These are phyloP conservation scores for Globisporangium ultimum DNA, from an alignment of 352 stramenopile genomes.

Conservation along the genomic window DNA sequence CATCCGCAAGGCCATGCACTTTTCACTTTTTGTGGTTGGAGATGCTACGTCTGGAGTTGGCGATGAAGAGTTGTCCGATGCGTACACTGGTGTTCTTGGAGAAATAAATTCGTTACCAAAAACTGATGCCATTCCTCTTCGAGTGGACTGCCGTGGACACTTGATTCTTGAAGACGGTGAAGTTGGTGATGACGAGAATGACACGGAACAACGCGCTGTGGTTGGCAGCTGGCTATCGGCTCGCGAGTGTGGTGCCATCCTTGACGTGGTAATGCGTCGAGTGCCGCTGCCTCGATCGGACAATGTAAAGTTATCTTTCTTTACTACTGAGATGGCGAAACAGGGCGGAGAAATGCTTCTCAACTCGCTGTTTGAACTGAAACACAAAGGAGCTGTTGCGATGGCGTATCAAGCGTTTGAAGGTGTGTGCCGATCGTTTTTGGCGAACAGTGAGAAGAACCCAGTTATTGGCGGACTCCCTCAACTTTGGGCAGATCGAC, in stretches of 20 bases:
- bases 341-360: slow-evolving; percentile 67
- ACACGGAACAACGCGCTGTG: slow-evolving; percentile 71
- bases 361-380: slow-evolving; percentile 83
- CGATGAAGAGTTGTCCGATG: slow-evolving; percentile 58
- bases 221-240: slow-evolving; percentile 85
- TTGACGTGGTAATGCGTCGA: slow-evolving; percentile 71
- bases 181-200: slow-evolving; percentile 38
- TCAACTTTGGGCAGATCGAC: slow-evolving; percentile 65
- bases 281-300: slow-evolving; percentile 39
- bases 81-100: slow-evolving; percentile 53
- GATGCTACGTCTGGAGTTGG: slow-evolving; percentile 67
- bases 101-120: slow-evolving; percentile 60
- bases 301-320: slow-evolving; percentile 21
- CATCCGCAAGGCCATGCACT: slow-evolving; percentile 58
- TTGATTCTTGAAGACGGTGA: slow-evolving; percentile 58
- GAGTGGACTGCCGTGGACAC: slow-evolving; percentile 78
- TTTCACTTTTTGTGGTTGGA: slow-evolving; percentile 66
- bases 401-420: slow-evolving; percentile 83
- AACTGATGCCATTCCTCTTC: slow-evolving; percentile 47
- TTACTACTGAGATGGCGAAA: slow-evolving; percentile 52
- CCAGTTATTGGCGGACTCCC: slow-evolving; percentile 47
- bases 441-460: slow-evolving; percentile 61
- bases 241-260: slow-evolving; percentile 74
- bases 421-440: slow-evolving; percentile 76
- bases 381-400: slow-evolving; percentile 87